Conservation (phyloP, 73 alveolate species). For the Paramecium caudatum region DNA sequence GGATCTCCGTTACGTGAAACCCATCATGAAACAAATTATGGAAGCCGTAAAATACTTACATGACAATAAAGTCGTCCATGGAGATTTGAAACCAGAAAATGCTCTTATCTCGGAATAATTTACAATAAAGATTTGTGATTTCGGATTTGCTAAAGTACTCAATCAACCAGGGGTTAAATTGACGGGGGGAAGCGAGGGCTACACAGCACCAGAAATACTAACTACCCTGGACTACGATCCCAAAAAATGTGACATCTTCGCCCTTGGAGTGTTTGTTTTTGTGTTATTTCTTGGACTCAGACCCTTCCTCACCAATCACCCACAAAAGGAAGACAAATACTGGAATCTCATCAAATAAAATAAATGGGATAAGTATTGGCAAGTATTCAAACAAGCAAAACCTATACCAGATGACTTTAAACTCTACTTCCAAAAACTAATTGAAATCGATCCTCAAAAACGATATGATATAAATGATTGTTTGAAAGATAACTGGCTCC, state of each 20-base stretch:
- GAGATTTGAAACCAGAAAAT: slow-evolving; percentile 73
- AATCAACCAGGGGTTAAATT: neutral
- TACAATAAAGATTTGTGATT: slow-evolving; percentile 62
- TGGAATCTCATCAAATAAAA: slow-evolving; percentile 25
- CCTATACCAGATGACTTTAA: slow-evolving; percentile 6
- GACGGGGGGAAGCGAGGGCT: slow-evolving; percentile 57
- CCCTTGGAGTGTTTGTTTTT: slow-evolving; percentile 35
- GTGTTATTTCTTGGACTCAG: neutral
- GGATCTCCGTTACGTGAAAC: neutral
- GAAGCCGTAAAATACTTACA: slow-evolving; percentile 44
- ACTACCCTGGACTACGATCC: neutral
- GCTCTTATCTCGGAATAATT: slow-evolving; percentile 3
- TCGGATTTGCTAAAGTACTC: slow-evolving; percentile 56
- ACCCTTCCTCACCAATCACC: slow-evolving; percentile 15
- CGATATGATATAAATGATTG: neutral
- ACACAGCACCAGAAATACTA: slow-evolving; percentile 29
- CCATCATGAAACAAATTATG: neutral
- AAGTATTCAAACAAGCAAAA: neutral
- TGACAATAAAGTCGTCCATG: slow-evolving; percentile 39
- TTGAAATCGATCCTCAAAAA: slow-evolving; percentile 26
- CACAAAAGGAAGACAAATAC: neutral
- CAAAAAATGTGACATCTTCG: slow-evolving; percentile 55
- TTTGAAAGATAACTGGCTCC: neutral
- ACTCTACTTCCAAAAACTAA: neutral
- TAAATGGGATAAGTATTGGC: slow-evolving; percentile 56